Evolutionary conservation across 441 rosid species (phyloP).

Genomic region (Gossypium gossypioides): DNA sequence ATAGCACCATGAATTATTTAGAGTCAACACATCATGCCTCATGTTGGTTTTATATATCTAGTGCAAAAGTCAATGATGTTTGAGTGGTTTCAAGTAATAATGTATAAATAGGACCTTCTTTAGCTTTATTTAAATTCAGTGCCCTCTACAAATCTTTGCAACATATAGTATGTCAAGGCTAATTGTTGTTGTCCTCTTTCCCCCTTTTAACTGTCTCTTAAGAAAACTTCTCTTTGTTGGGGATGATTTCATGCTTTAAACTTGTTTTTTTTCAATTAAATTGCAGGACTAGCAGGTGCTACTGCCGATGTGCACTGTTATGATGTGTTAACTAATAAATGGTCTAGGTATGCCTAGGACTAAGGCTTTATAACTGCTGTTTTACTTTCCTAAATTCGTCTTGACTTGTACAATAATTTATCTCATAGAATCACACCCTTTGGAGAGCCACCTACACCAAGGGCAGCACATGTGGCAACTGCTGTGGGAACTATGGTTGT

Average conservation of each 20-base stretch:
- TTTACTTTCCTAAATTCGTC: neutral
- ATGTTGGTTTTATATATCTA: neutral
- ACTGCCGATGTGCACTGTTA: constrained; percentile 96
- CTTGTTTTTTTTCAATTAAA: constrained; percentile 26
- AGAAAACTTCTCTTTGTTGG: neutral
- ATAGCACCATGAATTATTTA: neutral
- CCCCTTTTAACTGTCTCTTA: neutral
- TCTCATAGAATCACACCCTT: constrained; percentile 62
- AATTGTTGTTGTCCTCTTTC: neutral
- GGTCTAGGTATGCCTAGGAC: constrained; percentile 64
- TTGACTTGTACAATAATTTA: constrained; percentile 8
- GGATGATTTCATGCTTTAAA: neutral
- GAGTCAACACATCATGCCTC: neutral
- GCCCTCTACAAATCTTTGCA: neutral
- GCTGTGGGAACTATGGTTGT: constrained; percentile 99
- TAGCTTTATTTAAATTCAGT: neutral
- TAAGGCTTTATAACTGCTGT: neutral
- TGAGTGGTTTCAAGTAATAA: neutral
- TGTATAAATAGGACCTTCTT: neutral
- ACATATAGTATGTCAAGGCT: neutral
- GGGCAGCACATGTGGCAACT: constrained; percentile 98
- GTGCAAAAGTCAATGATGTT: neutral
- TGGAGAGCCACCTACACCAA: constrained; percentile 95
- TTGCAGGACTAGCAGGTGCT: constrained; percentile 92
- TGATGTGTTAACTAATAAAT: constrained; percentile 81